A percentile compares a stretch with the other conserved stretches of the same genome.
Conservation (phyloP, 2,329 filamentous ascomycete genomes). For the Tolypocladium sp. region DNA sequence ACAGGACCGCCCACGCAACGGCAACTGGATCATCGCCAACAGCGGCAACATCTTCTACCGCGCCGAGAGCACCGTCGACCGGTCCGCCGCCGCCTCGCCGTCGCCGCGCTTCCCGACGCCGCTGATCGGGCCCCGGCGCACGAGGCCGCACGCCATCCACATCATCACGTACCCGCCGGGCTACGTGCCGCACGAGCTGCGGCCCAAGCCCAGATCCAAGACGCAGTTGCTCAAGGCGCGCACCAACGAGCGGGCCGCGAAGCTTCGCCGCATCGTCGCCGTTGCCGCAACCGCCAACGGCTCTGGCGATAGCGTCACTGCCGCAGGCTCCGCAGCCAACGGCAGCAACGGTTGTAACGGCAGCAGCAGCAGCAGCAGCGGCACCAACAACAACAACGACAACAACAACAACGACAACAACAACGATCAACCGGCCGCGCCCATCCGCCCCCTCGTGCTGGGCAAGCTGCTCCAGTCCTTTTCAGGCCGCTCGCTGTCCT, state of each 20-base stretch:
- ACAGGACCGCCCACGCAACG: constrained; percentile 5
- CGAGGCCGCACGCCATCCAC: constrained; percentile 31
- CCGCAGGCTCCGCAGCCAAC: background rate
- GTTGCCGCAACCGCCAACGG: background rate
- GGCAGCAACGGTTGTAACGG: background rate
- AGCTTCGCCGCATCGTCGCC: background rate
- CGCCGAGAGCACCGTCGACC: constrained; percentile 6
- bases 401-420: background rate
- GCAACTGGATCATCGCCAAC: constrained; percentile 13
- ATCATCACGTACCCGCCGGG: constrained; percentile 31
- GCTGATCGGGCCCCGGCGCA: constrained; percentile 28
- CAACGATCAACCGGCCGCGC: background rate
- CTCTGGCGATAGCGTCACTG: background rate
- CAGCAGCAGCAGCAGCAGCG: constrained; percentile 1
- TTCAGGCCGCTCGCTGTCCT: background rate
- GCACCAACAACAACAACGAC: background rate
- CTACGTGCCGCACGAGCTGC: constrained; percentile 35
- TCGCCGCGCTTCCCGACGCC: constrained; percentile 21
- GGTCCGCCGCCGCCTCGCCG: background rate
- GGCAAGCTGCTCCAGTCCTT: constrained; percentile 8
- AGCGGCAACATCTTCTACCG: constrained; percentile 20
- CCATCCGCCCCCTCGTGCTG: constrained; percentile 2
- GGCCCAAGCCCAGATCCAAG: constrained; percentile 9
- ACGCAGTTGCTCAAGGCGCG: background rate
- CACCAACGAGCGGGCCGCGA: background rate